phyloP scores from a whole-genome alignment of 1,139 yeast genomes.

The Starmera stellimalicola region DNA sequence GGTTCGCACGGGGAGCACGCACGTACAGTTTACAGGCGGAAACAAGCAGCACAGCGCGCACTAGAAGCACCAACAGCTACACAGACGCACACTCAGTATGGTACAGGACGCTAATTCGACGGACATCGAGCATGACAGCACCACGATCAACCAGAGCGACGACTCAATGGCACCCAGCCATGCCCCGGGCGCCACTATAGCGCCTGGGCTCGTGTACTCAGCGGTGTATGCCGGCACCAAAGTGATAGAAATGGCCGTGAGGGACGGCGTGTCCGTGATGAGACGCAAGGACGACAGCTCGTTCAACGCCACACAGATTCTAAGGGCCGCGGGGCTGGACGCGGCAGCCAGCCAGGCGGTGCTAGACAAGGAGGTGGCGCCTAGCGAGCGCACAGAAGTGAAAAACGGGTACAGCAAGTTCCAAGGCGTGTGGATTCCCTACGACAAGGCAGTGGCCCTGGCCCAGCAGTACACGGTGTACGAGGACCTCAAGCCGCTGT shows the following conservation, averaged over 20 bases:
- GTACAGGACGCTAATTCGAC: slow-evolving; percentile 11
- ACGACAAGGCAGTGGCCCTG: slow-evolving; percentile 49
- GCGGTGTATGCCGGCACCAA: slow-evolving; percentile 60
- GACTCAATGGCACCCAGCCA: slow-evolving; percentile 5
- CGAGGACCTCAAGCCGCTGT: slow-evolving; percentile 53
- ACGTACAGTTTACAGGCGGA: no score
- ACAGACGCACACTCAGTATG: no score
- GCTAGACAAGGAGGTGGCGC: slow-evolving; percentile 79
- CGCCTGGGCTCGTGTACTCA: slow-evolving; percentile 30
- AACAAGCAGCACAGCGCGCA: no score
- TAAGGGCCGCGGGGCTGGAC: slow-evolving; percentile 81
- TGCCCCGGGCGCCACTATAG: slow-evolving; percentile 4
- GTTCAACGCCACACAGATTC: slow-evolving; percentile 86
- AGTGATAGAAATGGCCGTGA: slow-evolving; percentile 55
- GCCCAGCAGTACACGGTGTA: slow-evolving; percentile 57
- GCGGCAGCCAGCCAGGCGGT: slow-evolving; percentile 79
- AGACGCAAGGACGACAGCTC: slow-evolving; percentile 71
- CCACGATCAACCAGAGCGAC: slow-evolving; percentile 1
- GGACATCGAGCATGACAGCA: slow-evolving; percentile 6
- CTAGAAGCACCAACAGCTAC: no score
- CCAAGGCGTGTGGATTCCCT: slow-evolving; percentile 93
- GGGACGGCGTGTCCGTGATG: slow-evolving; percentile 74
- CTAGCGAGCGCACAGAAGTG: slow-evolving; percentile 81
- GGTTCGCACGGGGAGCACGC: no score
- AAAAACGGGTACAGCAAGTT: slow-evolving; percentile 95